phyloP scores from a whole-genome alignment of 2,329 filamentous ascomycete species.

The Cordyceps fumosorosea region DNA sequence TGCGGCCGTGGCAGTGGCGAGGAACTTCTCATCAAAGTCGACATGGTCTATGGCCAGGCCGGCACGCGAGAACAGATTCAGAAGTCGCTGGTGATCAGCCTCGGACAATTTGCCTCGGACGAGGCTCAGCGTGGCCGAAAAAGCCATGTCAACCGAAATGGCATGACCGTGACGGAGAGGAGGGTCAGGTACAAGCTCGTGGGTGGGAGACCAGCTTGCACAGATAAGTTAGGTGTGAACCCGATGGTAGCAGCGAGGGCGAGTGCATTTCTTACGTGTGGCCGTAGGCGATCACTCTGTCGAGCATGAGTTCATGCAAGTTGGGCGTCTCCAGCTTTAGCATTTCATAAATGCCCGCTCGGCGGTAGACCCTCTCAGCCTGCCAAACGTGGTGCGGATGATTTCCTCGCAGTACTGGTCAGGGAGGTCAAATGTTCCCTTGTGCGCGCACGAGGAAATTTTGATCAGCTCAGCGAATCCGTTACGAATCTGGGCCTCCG shows the following conservation, averaged over 20 bases:
- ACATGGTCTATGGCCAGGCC: conserved; percentile 67
- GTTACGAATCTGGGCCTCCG: conserved; percentile 62
- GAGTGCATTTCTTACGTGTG: conserved; percentile 48
- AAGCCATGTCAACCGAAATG: conserved; percentile 72
- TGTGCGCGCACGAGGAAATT: conserved; percentile 64
- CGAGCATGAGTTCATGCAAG: conserved; percentile 64
- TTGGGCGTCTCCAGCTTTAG: conserved; percentile 67
- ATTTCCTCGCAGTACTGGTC: conserved; percentile 64
- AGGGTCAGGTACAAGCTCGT: conserved; percentile 62
- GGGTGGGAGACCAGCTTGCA: conserved; percentile 59
- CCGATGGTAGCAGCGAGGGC: not conserved
- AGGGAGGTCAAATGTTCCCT: conserved; percentile 58
- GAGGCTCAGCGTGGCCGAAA: conserved; percentile 62
- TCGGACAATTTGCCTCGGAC: conserved; percentile 53
- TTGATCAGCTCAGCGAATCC: conserved; percentile 72
- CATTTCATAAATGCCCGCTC: conserved; percentile 67
- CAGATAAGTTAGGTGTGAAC: not conserved
- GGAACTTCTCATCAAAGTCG: conserved; percentile 58
- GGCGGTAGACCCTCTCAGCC: conserved; percentile 46
- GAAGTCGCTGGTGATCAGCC: conserved; percentile 53
- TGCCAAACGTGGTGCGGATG: conserved; percentile 59
- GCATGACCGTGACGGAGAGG: conserved; percentile 67
- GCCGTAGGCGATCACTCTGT: conserved; percentile 67
- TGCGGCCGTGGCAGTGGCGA: conserved; percentile 59
- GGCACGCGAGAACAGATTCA: conserved; percentile 63